Evolutionary conservation across 495 filamentous ascomycete genomes (phyloP).

Genomic region (Rostrohypoxylon terebratum): DNA sequence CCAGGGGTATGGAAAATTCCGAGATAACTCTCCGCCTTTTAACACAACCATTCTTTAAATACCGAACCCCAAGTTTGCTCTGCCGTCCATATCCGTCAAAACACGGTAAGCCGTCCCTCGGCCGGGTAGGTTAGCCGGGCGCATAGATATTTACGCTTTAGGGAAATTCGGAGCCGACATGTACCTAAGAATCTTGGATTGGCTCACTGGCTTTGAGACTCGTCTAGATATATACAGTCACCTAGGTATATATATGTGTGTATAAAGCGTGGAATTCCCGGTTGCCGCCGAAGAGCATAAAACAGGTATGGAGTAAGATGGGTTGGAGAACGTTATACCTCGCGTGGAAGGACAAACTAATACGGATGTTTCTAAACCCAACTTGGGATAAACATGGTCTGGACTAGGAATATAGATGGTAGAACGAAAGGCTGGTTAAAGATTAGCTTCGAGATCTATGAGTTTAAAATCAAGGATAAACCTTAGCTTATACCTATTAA

Average conservation of each 20-base stretch:
- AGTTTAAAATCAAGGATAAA: constrained; percentile 15
- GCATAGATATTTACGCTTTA: constrained; percentile 9
- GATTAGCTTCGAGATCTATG: constrained; percentile 34
- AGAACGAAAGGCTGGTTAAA: background rate
- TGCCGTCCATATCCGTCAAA: constrained; percentile 17
- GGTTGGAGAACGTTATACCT: background rate
- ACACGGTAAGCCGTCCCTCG: constrained; percentile 8
- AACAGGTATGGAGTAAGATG: background rate
- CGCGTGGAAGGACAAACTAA: constrained; percentile 11
- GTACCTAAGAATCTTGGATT: background rate
- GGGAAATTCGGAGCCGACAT: constrained; percentile 16
- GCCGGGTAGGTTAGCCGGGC: constrained; percentile 12
- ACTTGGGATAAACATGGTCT: background rate
- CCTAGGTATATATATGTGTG: background rate
- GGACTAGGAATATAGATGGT: background rate
- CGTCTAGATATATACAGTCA: background rate
- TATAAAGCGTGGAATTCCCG: background rate
- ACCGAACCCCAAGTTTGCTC: constrained; percentile 10
- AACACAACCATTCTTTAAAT: background rate
- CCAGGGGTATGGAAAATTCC: constrained; percentile 10
- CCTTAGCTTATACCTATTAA: constrained; percentile 2
- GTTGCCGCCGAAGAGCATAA: background rate
- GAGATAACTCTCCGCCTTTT: constrained; percentile 6
- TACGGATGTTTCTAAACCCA: background rate
- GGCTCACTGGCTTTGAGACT: background rate